Base-by-base conservation (phyloP, 805 yeast genomes). In the Yarrowia sp. region DNA sequence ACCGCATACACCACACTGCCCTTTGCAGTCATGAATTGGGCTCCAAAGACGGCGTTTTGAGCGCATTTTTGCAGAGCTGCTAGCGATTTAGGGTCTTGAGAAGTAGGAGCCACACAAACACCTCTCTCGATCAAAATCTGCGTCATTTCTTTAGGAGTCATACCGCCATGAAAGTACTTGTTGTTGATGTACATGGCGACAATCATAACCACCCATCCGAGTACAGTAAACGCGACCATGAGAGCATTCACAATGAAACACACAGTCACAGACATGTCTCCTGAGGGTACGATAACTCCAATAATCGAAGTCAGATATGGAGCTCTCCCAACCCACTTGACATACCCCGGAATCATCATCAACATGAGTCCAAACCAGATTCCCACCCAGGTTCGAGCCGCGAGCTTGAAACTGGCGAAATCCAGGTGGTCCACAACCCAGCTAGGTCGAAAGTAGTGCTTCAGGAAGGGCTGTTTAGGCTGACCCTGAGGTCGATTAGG, bases 171-270 rank as follows among this genome's bases (percentile, higher is more conserved):
- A 8, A 53, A 53, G 31, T 53, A 53, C 36, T 10, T 22, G 45
- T 53, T 53, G 60, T 53, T 53, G 43, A 53, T 53, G 35, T 28
- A 17, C 60, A 53, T 53, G 33, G 28, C 45, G 3, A 53, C 36
- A 6, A 53, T 38, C 60, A 38, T 31, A n/a, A 53, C 45, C 18
- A 38, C 10, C 44, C 44, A 53, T 28, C 60, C 60, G 4, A 53
- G 6, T 1, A n/a, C 43, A 17, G 45, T 28, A 14, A 53, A 53
- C 4, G 39, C 45, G 45, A 53, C n/a, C 60, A 53, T 53, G 22
- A 28, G 15, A 5, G 45, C 33, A 18, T 53, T 53, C 8, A 53
- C 22, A 8, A 53, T 11, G 15, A 53, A 38, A n/a, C 45, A 38
- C 15, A 53, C 60, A 0, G 60, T 53, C 17, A 53, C 35, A 5